Base-by-base conservation (phyloP, 352 stramenopile species). In the Globisporangium uncinulatum region DNA sequence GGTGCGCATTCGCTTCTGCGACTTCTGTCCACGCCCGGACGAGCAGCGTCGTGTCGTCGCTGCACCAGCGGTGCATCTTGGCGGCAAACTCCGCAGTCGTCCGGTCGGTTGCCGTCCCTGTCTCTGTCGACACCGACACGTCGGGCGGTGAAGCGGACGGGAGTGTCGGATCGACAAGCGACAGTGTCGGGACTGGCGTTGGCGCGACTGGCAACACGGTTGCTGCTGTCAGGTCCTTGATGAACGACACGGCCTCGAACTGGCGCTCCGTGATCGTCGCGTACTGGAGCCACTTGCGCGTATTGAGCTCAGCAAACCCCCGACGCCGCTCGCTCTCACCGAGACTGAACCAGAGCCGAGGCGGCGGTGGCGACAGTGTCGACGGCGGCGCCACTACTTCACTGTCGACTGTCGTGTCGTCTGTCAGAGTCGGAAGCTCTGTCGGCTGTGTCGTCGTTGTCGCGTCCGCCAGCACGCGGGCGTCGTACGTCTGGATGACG, bases 281-380 rank as follows among this genome's bases (percentile, higher is more conserved):
- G 43, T 48, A 48, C 43, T 48, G 43, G n/a, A 48, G 43, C 43
- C 43, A 48, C 43, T 48, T 48, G n/a, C 43, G n/a, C 43, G 43
- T 48, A 20, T 48, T 48, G 8, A 48, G 19, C 19, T 29, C 43
- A 2, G 43, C 10, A 7, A 48, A 48, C n/a, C 43, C 11, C 6
- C 43, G 43, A 7, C 43, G 43, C 6, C 43, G 43, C 19, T 48
- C 43, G 19, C 21, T 21, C 19, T 48, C 43, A 9, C n/a, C 5
- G 43, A 48, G 43, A 24, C 43, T 48, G 43, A 48, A 48, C 43
- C 43, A 48, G 19, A 48, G 43, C 19, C 19, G 43, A n/a, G 43
- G 43, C 43, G 42, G 34, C 10, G 34, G 34, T 13, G 34, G 7
- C 34, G 34, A 13, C 34, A 13, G 10, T 39, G 34, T 24, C 42